Base-by-base conservation (phyloP, 306 rosid genomes). In the Styphnolobium japonicum region DNA sequence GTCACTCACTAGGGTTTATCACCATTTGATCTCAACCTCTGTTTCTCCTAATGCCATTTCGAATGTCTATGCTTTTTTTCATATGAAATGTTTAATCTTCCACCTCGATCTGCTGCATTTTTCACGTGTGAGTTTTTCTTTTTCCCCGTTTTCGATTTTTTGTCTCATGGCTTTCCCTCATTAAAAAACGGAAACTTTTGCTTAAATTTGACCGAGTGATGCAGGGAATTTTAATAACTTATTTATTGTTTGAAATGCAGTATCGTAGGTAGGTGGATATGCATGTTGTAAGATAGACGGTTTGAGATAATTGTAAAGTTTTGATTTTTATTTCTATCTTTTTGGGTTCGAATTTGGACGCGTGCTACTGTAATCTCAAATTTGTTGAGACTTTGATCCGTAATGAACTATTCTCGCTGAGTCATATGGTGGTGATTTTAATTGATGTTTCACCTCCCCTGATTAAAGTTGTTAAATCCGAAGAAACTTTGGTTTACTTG, bases 61-160 rank as follows among this genome's bases (percentile, higher is more conserved):
- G 52, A 74, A 46, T 74, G 70, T 85, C 73, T 83, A 68, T 73
- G 22, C 31, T 79, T 21, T 58, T 31, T 21, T 10, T 33, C 12
- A 58, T 76, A 33, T 53, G 68, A 87, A 83, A 70, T 84, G 84
- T 67, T 78, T 73, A 75, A 8, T 81, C 84, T 53, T 74, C 62
- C 64, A 16, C 25, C 76, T 81, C 73, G 90, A 91, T 87, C 93
- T 72, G 34, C 68, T 63, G 31, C 81, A 83, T 43, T 80, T 53
- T 86, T 80, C 86, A 75, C 77, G 73, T 67, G 89, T 82, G 88
- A 85, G 92, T 84, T 83, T 82, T 71, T 43, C 68, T 85, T 73
- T 61, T 66, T 36, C 73, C 43, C 10, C 73, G 15, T 22, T 71
- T 82, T 78, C 55, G 29, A 15, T 45, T 68, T 46, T 34, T 10